Evolutionary conservation across 1,139 yeast species (phyloP), one percentile per base, ranked within the genome.

Genomic region (Yamadazyma kanchanaburiensis): DNA sequence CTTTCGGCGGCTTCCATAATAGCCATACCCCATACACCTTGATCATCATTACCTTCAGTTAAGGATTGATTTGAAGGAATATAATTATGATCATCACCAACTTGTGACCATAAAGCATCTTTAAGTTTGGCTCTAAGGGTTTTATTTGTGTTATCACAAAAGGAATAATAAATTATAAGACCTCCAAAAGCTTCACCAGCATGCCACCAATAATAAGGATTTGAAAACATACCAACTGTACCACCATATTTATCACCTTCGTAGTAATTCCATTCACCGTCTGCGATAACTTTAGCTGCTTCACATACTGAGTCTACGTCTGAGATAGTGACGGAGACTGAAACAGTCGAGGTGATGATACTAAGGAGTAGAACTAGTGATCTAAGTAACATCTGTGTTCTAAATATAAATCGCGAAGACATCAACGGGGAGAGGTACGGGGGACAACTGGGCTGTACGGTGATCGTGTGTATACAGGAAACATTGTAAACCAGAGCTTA

Each of bases 131-230:
- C 30, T 36, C 64, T 55, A 39, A 70, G 67, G 0, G 76, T 62
- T 7, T 43, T 43, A 46, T 77, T 74, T 28, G 58, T 51, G 8
- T 49, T 39, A 15, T 63, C 65, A 49, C 84, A 77, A 38, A 61
- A 64, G 26, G 60, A 62, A 59, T 65, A 67, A 49, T 72, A 74
- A 40, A 73, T 77, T 15, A 77, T 39, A 50, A 78, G 55, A 2
- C 80, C 79, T 18, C 83, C 83, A 49, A 75, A 77, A 1, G 80
- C 80, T 53, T 74, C 80, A 24, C 84, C 84, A n/a, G 83, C 80
- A 45, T 77, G 72, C 85, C 85, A 78, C 85, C 85, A 78, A 55
- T 77, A 78, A 57, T 78, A 75, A 2, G 83, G 84, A 8, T 64
- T 37, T 4, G 64, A 55, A 42, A 78, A 75, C 74, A 72, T 68